These are phyloP conservation scores for Phaeosphaeria sp. DNA, from an alignment of 2,329 filamentous ascomycete genomes.

Conservation along the genomic window DNA sequence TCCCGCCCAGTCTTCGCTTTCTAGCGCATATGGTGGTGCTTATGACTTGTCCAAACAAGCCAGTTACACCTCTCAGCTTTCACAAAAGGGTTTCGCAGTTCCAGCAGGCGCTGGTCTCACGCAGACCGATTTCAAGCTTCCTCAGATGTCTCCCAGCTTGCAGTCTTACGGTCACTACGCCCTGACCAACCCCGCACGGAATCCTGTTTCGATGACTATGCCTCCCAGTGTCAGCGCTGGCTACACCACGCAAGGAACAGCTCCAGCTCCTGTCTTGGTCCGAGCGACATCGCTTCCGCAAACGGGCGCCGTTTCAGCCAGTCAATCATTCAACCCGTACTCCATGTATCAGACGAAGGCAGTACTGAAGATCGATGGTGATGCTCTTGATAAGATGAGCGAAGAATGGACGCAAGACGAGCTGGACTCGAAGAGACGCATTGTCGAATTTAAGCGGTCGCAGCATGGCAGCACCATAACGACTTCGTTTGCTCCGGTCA, in stretches of 20 bases:
- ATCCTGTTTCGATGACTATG: slow-evolving; percentile 48
- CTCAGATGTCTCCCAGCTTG: slow-evolving; percentile 43
- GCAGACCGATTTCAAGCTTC: slow-evolving; percentile 41
- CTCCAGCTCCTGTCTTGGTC: slow-evolving; percentile 66
- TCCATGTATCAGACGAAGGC: slow-evolving; percentile 82
- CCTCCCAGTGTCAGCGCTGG: slow-evolving; percentile 48
- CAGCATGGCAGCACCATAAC: slow-evolving; percentile 84
- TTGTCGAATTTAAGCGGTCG: slow-evolving; percentile 86
- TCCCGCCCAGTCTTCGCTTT: slow-evolving; percentile 46
- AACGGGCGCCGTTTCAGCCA: slow-evolving; percentile 53
- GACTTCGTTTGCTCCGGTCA: slow-evolving; percentile 79
- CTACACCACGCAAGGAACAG: slow-evolving; percentile 53
- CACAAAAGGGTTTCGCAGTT: slow-evolving; percentile 45
- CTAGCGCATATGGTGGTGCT: slow-evolving; percentile 44
- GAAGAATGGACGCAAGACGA: slow-evolving; percentile 85
- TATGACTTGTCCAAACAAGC: slow-evolving; percentile 47
- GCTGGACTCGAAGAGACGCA: slow-evolving; percentile 76
- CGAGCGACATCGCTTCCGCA: slow-evolving; percentile 71
- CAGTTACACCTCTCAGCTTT: slow-evolving; percentile 38
- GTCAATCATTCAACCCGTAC: slow-evolving; percentile 72
- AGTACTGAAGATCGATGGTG: slow-evolving; percentile 81
- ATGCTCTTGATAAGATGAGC: slow-evolving; percentile 84
- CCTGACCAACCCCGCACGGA: slow-evolving; percentile 53
- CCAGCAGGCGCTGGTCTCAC: slow-evolving; percentile 35
- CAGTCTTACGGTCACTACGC: slow-evolving; percentile 53